phyloP scores from a whole-genome alignment of 2,329 filamentous ascomycete genomes.

The Aspergillus neotritici region DNA sequence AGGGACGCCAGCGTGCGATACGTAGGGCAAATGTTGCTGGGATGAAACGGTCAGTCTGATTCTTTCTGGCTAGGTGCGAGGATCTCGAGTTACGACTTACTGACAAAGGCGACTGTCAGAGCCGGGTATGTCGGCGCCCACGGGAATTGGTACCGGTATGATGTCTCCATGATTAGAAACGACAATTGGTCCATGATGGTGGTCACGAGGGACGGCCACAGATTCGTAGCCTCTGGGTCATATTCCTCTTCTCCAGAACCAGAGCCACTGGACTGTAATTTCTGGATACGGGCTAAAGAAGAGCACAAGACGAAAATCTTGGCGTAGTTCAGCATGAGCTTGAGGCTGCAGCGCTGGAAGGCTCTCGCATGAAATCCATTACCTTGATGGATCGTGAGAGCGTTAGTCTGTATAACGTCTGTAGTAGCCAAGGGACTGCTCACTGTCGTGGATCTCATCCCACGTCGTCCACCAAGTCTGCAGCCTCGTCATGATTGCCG shows the following conservation, averaged over 20 bases:
- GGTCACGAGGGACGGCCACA: conserved; percentile 30
- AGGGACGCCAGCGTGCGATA: conserved; percentile 31
- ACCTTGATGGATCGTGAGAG: conserved; percentile 12
- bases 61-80: neutral
- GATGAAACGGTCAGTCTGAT: conserved; percentile 7
- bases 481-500: conserved; percentile 27
- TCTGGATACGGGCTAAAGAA: conserved; percentile 31
- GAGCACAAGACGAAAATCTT: conserved; percentile 30
- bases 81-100: conserved; percentile 22
- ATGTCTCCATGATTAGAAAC: conserved; percentile 27
- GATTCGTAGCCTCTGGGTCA: conserved; percentile 19
- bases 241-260: conserved; percentile 18
- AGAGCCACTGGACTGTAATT: conserved; percentile 21
- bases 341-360: conserved; percentile 32
- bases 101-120: conserved; percentile 32
- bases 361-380: conserved; percentile 34
- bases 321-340: conserved; percentile 30
- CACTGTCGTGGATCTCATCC: conserved; percentile 32
- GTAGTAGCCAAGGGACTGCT: conserved; percentile 4
- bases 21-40: conserved; percentile 31
- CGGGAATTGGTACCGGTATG: conserved; percentile 29
- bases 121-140: conserved; percentile 34
- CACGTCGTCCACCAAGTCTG: conserved; percentile 32
- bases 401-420: neutral
- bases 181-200: conserved; percentile 30